Evolutionary conservation across 2,329 filamentous ascomycete genomes (phyloP), one percentile per base, ranked within the genome.

Genomic region (Botrytis galanthina): DNA sequence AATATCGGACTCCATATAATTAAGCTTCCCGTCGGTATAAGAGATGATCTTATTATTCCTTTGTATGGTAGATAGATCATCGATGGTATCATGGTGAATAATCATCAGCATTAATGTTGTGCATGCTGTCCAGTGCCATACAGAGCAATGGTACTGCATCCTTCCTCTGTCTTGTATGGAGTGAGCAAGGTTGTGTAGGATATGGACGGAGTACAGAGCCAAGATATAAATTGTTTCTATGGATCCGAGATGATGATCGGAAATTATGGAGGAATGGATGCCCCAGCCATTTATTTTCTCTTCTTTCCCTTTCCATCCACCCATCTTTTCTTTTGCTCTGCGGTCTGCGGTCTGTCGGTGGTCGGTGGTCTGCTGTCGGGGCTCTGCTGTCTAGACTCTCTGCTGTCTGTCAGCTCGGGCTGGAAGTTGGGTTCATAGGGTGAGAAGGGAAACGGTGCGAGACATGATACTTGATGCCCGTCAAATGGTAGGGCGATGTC

Each of bases 241-340:
- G 62, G 63, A 66, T 66, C 63, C 32, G 26, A 67, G 16, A 29
- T 39, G 26, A n/a, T 32, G 22, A 12, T 39, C 44, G 64, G 64
- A 39, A 51, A 67, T 66, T 48, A 66, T 67, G 7, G 32, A 67
- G 32, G 64, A 20, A 67, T 39, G 46, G 68, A 62, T 62, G 46
- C 54, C 68, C 68, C 68, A 70, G 68, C 68, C 68, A 48, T 61
- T 70, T n/a, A 12, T 51, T 70, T 70, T 20, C 44, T 62, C 10
- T 46, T 16, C 32, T 26, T 32, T 22, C n/a, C 48, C n/a, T 42
- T 63, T 29, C 60, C 48, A 51, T 14, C 26, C 4, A 51, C 14
- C 26, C 4, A n/a, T 51, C 48, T 51, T n/a, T 51, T n/a, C 48
- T 51, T 51, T 51, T 51, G 48, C 48, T 51, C 48, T 51, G 26